phyloP scores from a whole-genome alignment of 2,329 filamentous ascomycete species.

The Fusarium hostae region DNA sequence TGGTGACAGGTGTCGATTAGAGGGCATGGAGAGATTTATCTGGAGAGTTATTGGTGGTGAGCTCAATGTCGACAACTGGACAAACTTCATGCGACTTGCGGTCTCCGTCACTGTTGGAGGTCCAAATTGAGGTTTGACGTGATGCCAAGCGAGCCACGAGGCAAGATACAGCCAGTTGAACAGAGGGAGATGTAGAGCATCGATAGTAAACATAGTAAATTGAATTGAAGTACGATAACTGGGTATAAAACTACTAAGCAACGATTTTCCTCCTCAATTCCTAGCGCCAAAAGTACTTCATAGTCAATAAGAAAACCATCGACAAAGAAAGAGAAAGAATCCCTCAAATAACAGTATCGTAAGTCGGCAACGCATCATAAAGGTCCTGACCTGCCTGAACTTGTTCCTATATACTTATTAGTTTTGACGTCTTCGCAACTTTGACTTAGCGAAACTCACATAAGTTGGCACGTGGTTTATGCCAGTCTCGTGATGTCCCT shows the following conservation, averaged over 20 bases:
- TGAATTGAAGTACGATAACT: fast-evolving
- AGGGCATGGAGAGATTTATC: background rate
- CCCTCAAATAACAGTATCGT: background rate
- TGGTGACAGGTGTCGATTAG: background rate
- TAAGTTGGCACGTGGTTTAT: constrained; percentile 21
- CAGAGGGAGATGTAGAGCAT: fast-evolving
- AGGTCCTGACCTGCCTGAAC: constrained; percentile 19
- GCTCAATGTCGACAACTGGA: background rate
- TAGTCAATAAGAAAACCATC: background rate
- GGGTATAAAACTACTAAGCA: background rate
- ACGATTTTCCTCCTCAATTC: fast-evolving
- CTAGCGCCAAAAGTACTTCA: background rate
- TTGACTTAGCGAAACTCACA: background rate
- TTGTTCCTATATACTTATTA: constrained; percentile 2
- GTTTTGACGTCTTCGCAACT: fast-evolving
- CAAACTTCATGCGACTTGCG: background rate
- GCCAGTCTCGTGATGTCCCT: background rate
- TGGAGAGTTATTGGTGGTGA: background rate
- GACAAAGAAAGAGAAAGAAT: background rate
- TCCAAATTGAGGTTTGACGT: background rate
- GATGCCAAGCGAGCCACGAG: too few relatives aligned
- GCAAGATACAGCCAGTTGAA: fast-evolving
- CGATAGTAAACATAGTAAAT: background rate
- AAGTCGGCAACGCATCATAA: constrained; percentile 18
- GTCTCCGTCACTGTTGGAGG: background rate